Evolutionary conservation across 352 stramenopile species (phyloP), one percentile per base, ranked within the genome.

Genomic region (Phytopythium sindhum): DNA sequence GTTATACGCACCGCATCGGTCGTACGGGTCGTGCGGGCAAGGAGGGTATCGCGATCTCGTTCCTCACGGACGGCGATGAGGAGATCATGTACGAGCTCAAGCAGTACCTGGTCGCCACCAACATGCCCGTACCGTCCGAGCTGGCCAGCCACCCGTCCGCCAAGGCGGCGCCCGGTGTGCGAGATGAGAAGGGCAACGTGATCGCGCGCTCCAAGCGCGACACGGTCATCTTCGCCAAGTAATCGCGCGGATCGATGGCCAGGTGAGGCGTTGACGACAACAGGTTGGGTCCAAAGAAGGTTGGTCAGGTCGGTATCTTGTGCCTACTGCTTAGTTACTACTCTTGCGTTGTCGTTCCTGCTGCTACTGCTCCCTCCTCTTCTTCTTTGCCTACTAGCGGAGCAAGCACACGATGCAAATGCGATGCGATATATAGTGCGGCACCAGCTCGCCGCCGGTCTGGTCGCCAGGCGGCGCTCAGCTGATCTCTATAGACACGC

Each of bases 1-100:
- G 91, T 64, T 99, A 99, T 79, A 98, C 86, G 70, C 97, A 99
- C 84, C 89, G 97, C 62, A 99, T 99, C 67, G 98, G 98, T 58
- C 89, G 98, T 72, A 99, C 98, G 8, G 98, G 97, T 53, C 94
- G 98, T 73, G 97, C 97, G 5, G 98, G 98, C 47, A 99, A 99
- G 73, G 84, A 98, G 47, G 98, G 98, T 66, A 78, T 98, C 14
- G 97, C 98, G 7, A 98, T 98, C 39, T 99, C 96, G 54, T 97
- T 99, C 65, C 86, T 99, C 33, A 99, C 97, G 4, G 97, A 99
- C 60, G 79, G 95, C 55, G 97, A 99, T 74, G 91, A 97, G 64
- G 93, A 96, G 45, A 97, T 99, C 61, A 98, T 99, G 89, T 96
- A 93, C 62, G 91, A 98, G 56, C 76, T 99, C 42, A 98, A 98